phyloP scores from a whole-genome alignment of 768 basidiomycete species.

The Leccinum longicurvipes region DNA sequence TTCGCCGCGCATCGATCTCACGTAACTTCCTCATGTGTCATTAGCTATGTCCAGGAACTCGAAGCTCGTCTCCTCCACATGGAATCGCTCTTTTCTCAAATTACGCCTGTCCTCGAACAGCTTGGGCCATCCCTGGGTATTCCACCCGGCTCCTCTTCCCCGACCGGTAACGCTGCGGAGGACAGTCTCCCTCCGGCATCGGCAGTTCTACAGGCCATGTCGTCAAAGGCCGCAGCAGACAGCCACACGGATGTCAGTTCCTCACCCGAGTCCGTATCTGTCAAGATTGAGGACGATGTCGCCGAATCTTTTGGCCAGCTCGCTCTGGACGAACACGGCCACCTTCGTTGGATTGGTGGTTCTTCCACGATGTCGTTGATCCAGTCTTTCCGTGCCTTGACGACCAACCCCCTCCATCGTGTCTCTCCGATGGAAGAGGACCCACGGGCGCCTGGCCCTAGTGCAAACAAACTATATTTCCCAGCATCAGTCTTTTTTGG shows the following conservation, averaged over 20 bases:
- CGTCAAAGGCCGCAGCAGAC: slow-evolving; percentile 36
- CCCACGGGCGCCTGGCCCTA: slow-evolving; percentile 72
- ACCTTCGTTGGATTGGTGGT: slow-evolving; percentile 89
- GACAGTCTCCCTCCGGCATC: slow-evolving; percentile 24
- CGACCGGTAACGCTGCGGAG: slow-evolving; percentile 12
- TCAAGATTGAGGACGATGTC: slow-evolving; percentile 62
- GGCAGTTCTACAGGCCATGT: slow-evolving; percentile 34
- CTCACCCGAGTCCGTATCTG: slow-evolving; percentile 31
- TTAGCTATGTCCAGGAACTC: slow-evolving; percentile 87
- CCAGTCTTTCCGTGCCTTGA: slow-evolving; percentile 78
- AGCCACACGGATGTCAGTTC: slow-evolving; percentile 32
- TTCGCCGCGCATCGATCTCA: neutral
- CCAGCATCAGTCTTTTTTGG: slow-evolving; percentile 86
- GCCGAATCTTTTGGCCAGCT: slow-evolving; percentile 85
- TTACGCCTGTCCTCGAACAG: slow-evolving; percentile 75
- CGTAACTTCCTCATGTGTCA: slow-evolving; percentile 18
- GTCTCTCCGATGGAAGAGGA: slow-evolving; percentile 85
- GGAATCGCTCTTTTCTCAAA: slow-evolving; percentile 82
- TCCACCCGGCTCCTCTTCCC: slow-evolving; percentile 34
- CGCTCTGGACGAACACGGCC: slow-evolving; percentile 85
- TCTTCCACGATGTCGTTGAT: slow-evolving; percentile 92
- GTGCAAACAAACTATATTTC: slow-evolving; percentile 83
- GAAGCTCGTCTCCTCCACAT: slow-evolving; percentile 85
- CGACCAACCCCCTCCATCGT: slow-evolving; percentile 69
- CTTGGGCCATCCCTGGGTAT: slow-evolving; percentile 53